Evolutionary conservation across 176 grass and related monocot genomes (phyloP).

Genomic region (Oryza longistaminata): DNA sequence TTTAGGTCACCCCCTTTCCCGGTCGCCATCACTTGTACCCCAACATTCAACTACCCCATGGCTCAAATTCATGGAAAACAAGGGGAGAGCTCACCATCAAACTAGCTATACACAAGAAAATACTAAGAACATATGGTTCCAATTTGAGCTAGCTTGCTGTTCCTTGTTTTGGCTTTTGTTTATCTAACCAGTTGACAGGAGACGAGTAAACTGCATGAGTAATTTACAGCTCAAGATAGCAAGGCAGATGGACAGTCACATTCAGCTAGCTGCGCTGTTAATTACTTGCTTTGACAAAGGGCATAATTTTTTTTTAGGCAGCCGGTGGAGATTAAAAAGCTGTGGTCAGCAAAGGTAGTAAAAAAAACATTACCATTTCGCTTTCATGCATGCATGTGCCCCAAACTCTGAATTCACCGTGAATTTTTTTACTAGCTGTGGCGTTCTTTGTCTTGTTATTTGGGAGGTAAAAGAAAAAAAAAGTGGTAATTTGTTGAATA

Average conservation of each 20-base stretch:
- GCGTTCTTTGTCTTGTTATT: neutral
- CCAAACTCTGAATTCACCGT: neutral
- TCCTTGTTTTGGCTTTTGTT: neutral
- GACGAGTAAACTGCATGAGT: neutral
- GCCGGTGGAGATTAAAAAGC: neutral
- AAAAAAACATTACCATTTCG: neutral
- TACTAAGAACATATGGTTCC: neutral
- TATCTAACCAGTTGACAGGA: neutral
- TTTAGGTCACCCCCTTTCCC: slow-evolving; percentile 25
- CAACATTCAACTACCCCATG: slow-evolving; percentile 35
- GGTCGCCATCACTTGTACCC: slow-evolving; percentile 17
- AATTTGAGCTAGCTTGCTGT: neutral
- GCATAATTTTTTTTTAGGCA: neutral
- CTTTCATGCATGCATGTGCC: neutral
- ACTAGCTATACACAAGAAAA: neutral
- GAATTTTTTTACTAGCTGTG: neutral
- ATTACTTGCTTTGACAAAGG: neutral
- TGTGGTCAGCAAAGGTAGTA: neutral
- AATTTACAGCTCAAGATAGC: neutral
- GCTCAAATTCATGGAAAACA: neutral
- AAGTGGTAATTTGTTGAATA: neutral
- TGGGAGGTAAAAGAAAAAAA: neutral
- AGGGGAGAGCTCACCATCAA: slow-evolving; percentile 3
- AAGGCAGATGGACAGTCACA: neutral
- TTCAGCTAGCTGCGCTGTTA: slow-evolving; percentile 8